Conservation (phyloP, 2,329 filamentous ascomycete species). For the Lasiodiplodia gonubiensis region DNA sequence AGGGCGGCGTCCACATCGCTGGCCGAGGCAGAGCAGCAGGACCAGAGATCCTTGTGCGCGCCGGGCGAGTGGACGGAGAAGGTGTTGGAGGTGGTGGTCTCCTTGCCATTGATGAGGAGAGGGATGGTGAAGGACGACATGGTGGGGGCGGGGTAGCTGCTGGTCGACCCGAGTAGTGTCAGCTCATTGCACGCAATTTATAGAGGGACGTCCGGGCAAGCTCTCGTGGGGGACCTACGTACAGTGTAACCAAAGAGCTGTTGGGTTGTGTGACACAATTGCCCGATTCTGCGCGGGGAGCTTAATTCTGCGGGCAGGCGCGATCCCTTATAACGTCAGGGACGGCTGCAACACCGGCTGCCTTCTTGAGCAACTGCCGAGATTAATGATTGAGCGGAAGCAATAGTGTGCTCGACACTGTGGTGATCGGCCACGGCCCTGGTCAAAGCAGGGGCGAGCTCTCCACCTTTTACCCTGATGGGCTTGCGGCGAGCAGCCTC, state of each 20-base stretch:
- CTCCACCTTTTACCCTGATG: not conserved
- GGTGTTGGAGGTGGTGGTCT: constrained; percentile 54
- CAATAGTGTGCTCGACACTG: not conserved
- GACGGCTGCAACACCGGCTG: not conserved
- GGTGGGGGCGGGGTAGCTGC: not conserved
- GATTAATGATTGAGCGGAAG: constrained; percentile 1
- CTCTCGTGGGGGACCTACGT: not conserved
- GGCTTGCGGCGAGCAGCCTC: not conserved
- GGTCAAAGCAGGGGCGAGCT: constrained; percentile 1
- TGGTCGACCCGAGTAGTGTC: not conserved
- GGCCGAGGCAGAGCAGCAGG: constrained; percentile 62
- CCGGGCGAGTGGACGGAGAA: constrained; percentile 65
- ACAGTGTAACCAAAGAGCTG: not conserved
- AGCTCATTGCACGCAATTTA: not conserved
- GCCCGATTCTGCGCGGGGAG: not conserved
- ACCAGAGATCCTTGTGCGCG: constrained; percentile 59
- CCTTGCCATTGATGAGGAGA: constrained; percentile 57
- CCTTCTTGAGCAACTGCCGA: constrained; percentile 13
- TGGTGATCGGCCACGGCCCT: constrained; percentile 1
- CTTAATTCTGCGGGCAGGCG: not conserved
- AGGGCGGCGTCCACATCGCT: constrained; percentile 62
- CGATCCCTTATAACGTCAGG: not conserved
- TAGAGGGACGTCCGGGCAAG: not conserved
- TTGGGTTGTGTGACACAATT: not conserved
- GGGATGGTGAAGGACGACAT: constrained; percentile 45